Base-by-base conservation (phyloP, 2,329 filamentous ascomycete species). In the Trichoderma semiorbis region DNA sequence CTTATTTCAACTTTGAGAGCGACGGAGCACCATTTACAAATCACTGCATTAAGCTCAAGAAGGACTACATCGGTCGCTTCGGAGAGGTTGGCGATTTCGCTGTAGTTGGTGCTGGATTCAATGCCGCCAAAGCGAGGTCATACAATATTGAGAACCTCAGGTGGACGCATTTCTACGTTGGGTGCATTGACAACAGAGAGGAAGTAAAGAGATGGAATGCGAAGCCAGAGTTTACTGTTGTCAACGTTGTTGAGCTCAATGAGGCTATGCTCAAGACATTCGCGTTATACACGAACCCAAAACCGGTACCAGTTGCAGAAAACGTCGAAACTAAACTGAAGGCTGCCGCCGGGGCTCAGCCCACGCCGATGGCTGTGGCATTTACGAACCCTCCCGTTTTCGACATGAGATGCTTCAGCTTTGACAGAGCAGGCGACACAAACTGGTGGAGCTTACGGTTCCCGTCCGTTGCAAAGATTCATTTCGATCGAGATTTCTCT, bases 81-180 rank as follows among this genome's bases (percentile, higher is more conserved):
- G 93, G 94, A 1, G 94, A 97, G 73, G 89, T 94, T 34, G 92
- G 92, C 11, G 95, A 97, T 79, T 93, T 97, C 78, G 91, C 92
- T 2, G 86, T 95, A 2, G 83, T 97, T 3, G 94, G 93, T 0
- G 94, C 89, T 7, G 89, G 89, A 21, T 94, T 92, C 75, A 88
- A 94, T 74, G 82, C 91, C 3, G 83, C 85, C 64, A 88, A 89
- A 73, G 92, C 91, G 8, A 85, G 84, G 60, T 83, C 85, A 8
- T 86, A 89, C 62, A 80, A 83, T 5, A 79, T 91, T 3, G 83
- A 84, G 7, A 84, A 85, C 21, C 77, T 93, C 57, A 86, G 87
- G 69, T 97, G 92, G 91, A 97, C 93, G 3, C 89, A 93, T 65
- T 97, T 97, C 77, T 91, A 92, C 76, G 81, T 97, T 18, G 94